Evolutionary conservation across 495 filamentous ascomycete genomes (phyloP).

Genomic region (Letharia columbiana): DNA sequence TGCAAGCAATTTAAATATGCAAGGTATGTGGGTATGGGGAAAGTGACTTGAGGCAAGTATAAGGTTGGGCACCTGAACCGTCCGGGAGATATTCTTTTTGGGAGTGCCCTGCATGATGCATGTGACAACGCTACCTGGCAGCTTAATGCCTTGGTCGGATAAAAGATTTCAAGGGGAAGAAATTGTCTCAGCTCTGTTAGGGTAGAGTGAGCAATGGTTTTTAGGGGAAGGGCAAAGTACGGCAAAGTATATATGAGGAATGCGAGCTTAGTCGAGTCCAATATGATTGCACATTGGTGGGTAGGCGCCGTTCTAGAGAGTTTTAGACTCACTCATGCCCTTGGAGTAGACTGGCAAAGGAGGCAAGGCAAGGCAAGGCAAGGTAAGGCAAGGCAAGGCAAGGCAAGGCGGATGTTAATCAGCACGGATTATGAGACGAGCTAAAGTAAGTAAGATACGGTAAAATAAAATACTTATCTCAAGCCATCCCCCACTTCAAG

Average conservation of each 20-base stretch:
- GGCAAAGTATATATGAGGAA: background rate
- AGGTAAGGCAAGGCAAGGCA: background rate
- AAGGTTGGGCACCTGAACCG: constrained; percentile 3
- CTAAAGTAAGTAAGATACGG: background rate
- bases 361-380: background rate
- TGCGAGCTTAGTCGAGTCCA: background rate
- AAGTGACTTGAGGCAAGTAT: background rate
- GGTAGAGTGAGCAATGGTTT: background rate
- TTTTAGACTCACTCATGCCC: background rate
- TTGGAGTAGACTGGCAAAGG: too few species aligned
- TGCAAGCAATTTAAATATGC: background rate
- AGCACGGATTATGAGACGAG: background rate
- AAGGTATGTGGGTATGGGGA: background rate
- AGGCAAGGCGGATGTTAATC: background rate
- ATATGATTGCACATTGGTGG: background rate
- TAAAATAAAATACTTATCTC: background rate
- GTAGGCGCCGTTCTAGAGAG: background rate
- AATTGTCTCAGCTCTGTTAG: background rate
- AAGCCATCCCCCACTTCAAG: background rate
- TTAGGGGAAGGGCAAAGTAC: background rate
- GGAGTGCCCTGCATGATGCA: constrained; percentile 17
- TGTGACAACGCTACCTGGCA: constrained; percentile 1
- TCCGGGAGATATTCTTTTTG: constrained; percentile 2
- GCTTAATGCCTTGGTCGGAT: background rate
- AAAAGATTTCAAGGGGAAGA: background rate